Evolutionary conservation across 331 rosid species (phyloP).

Genomic region (Pyrus hybrid): DNA sequence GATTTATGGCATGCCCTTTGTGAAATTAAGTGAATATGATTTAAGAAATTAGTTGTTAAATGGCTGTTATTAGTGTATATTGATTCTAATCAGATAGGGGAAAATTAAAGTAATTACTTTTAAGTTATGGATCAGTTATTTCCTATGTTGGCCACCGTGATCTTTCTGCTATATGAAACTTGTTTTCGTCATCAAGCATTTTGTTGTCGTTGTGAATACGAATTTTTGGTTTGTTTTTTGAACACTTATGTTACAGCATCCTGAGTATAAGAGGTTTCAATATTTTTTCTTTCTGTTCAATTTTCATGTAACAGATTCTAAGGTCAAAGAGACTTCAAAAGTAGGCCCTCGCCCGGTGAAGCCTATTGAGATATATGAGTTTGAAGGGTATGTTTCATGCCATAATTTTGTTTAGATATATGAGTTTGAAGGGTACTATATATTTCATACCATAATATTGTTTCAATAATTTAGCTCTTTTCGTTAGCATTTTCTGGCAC

Average conservation of each 20-base stretch:
- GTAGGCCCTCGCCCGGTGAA: slow-evolving; percentile 87
- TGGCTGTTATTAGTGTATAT: neutral
- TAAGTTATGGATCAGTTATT: neutral
- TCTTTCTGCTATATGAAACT: neutral
- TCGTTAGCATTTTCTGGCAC: neutral
- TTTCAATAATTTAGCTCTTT: neutral
- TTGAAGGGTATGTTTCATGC: slow-evolving; percentile 51
- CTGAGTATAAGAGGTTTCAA: neutral
- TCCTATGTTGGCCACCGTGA: neutral
- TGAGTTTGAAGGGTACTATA: neutral
- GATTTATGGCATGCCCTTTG: neutral
- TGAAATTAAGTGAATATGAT: neutral
- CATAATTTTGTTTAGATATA: neutral
- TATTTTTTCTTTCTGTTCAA: neutral
- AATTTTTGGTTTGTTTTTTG: neutral
- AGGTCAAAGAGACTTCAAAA: slow-evolving; percentile 74
- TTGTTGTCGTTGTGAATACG: neutral
- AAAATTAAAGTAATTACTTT: neutral
- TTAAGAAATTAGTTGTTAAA: neutral
- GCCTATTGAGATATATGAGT: slow-evolving; percentile 90
- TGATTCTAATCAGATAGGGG: neutral
- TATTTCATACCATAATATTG: neutral
- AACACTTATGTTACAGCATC: neutral
- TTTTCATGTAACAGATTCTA: slow-evolving; percentile 40
- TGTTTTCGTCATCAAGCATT: neutral